Base-by-base conservation (phyloP, 1,284 basidiomycete genomes). In the Volvariella surrecta region DNA sequence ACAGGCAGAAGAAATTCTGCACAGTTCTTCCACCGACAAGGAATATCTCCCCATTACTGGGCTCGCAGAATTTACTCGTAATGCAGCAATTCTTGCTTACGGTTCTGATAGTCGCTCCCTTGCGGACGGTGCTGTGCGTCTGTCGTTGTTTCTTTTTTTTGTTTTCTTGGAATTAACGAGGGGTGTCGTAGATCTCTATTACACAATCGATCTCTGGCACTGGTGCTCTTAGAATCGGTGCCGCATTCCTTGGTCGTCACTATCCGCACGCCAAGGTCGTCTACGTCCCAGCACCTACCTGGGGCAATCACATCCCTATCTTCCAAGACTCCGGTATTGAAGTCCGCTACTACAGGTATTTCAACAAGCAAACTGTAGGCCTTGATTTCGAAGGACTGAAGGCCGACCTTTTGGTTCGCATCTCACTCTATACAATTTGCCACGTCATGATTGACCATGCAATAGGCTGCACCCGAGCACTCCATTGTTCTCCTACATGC, bases 161-260 rank as follows among this genome's bases (percentile, higher is more conserved):
- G 32, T 40, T 35, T 37, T 22, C 22, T 21, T 43, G 45, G 53
- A 41, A 50, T 48, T 32, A 38, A 15, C n/a, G n/a, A n/a, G n/a
- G n/a, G n/a, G n/a, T n/a, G n/a, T 44, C 44, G 43, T 39, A 94
- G 91, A 73, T 96, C 56, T 84, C 96, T 34, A 79, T 90, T 51
- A 90, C 93, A 20, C 96, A 99, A 67, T 87, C 94, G 47, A 96
- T 99, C 64, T 98, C 95, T 20, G 96, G 96, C 28, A 99, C 96
- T 16, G 96, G 96, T 56, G 96, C 96, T 22, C 86, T 99, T 49
- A 82, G 96, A 52, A 93, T 99, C 66, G 95, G 91, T 47, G 94
- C 88, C 56, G 89, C 89, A 40, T 99, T 99, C 76, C 68, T 99
- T 45, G 82, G 82, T 16, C 82, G 87, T 40, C 89, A 91, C 69